A percentile compares a stretch with the other conserved stretches of the same genome.
Conservation (phyloP, 2,329 filamentous ascomycete genomes). For the Apiospora hydei region DNA sequence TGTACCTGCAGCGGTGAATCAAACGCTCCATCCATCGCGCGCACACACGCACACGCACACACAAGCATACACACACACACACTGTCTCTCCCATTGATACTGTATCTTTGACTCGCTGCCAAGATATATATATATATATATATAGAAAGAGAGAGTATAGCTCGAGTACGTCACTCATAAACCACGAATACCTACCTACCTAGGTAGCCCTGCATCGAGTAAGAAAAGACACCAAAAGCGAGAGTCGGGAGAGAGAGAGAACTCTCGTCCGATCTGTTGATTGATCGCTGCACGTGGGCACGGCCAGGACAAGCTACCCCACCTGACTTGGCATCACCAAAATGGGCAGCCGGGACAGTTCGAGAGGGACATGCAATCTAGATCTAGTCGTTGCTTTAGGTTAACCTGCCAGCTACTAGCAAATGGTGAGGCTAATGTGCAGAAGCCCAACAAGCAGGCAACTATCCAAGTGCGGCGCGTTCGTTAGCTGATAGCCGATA, state of each 20-base stretch:
- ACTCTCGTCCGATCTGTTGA: neutral
- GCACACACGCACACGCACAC: neutral
- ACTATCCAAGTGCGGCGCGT: neutral
- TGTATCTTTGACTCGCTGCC: too few species aligned
- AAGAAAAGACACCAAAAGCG: neutral
- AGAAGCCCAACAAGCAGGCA: neutral
- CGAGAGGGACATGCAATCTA: neutral
- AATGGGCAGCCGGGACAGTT: neutral
- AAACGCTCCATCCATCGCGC: slow-evolving; percentile 5
- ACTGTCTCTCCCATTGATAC: neutral
- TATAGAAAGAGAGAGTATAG: neutral
- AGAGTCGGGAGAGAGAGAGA: neutral
- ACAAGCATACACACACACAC: neutral
- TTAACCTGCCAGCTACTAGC: neutral
- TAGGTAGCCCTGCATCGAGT: too few species aligned
- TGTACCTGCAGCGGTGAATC: slow-evolving; percentile 22
- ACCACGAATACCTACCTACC: too few species aligned
- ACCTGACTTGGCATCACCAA: slow-evolving; percentile 6
- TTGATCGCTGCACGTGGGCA: neutral
- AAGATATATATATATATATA: too few species aligned
- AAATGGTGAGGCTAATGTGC: slow-evolving; percentile 17
- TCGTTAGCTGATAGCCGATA: neutral
- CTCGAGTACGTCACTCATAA: too few species aligned
- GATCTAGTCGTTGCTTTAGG: neutral
- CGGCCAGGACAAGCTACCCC: slow-evolving; percentile 1